Conservation (phyloP, 2,329 filamentous ascomycete genomes). For the Arthrinium puccinioides region DNA sequence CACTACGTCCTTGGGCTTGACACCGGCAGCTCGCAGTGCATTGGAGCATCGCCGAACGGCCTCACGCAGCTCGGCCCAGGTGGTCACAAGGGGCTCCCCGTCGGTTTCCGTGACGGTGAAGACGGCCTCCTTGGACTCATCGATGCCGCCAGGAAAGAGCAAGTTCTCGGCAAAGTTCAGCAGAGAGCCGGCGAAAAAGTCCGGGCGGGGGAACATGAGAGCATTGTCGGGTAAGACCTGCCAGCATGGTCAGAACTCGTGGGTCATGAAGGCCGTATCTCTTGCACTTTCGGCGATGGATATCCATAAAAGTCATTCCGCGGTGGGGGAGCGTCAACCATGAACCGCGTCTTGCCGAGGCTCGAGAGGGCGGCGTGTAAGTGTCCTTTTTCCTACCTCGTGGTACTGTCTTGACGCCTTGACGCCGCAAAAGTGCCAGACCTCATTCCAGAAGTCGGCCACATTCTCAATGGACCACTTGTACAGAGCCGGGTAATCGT, state of each 20-base stretch:
- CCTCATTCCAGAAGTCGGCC: constrained; percentile 72
- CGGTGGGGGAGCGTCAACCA: no score
- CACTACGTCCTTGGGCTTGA: constrained; percentile 51
- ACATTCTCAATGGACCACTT: constrained; percentile 77
- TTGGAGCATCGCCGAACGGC: constrained; percentile 67
- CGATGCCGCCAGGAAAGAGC: constrained; percentile 61
- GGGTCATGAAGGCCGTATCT: neutral
- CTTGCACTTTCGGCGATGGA: neutral
- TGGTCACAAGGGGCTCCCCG: constrained; percentile 46
- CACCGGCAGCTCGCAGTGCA: constrained; percentile 58
- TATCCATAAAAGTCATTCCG: neutral
- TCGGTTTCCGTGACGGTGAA: constrained; percentile 74
- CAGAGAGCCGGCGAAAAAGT: constrained; percentile 72
- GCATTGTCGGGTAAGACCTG: constrained; percentile 62
- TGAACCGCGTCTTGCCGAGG: neutral
- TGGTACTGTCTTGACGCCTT: constrained; percentile 57
- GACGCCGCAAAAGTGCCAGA: constrained; percentile 78
- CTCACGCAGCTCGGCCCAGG: constrained; percentile 76
- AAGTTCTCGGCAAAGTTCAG: constrained; percentile 96
- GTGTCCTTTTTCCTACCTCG: constrained; percentile 37
- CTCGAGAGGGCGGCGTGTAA: constrained; percentile 2
- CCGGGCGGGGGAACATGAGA: constrained; percentile 77
- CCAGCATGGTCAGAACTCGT: constrained; percentile 4
- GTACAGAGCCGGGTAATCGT: constrained; percentile 69
- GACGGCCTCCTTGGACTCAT: constrained; percentile 57